Evolutionary conservation across 805 yeast genomes (phyloP), one percentile per base, ranked within the genome.

Genomic region (Candida khao-thaluensis): DNA sequence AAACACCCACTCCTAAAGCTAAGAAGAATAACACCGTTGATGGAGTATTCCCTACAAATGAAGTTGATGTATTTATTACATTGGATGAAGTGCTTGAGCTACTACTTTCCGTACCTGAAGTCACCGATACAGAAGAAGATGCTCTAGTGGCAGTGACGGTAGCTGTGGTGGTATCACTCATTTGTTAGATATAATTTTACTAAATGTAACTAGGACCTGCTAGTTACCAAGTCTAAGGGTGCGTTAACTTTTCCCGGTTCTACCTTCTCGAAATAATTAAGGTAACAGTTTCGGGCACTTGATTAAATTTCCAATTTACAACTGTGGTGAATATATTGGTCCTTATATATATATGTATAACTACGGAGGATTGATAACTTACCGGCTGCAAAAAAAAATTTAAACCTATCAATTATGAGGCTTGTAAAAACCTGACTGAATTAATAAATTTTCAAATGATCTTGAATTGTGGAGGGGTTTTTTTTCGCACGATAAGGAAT

Each of bases 11-110:
- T 1, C 81, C 75, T 24, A 81, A 65, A 1, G 86, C 85, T 9
- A 81, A 59, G 57, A 79, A 78, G 57, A 81, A 81, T 21, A 81
- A 60, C 24, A 79, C 78, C 1, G 84, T 78, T 1, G 85, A 76
- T 1, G 85, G 85, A 24, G 74, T 66, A 48, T 69, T 73, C 4
- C 72, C 72, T 8, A 66, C 69, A 42, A 66, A 66, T 5, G 66
- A 50, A 3, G 44, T 27, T 3, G 37, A n/a, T 14, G 7, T 30
- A 11, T n/a, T 12, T 12, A 3, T 30, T 6, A 18, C 34, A 20
- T 18, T 18, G 21, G 31, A 21, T 8, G 23, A 2, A 11, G n/a
- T 20, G 26, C 11, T 21, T 15, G 35, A 20, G 6, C 18, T 22
- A 22, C 17, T 12, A 10, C 15, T 25, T 12, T 7, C 28, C 7